Conservation (phyloP, 129 eudicot genomes). For the Artemisia annua region DNA sequence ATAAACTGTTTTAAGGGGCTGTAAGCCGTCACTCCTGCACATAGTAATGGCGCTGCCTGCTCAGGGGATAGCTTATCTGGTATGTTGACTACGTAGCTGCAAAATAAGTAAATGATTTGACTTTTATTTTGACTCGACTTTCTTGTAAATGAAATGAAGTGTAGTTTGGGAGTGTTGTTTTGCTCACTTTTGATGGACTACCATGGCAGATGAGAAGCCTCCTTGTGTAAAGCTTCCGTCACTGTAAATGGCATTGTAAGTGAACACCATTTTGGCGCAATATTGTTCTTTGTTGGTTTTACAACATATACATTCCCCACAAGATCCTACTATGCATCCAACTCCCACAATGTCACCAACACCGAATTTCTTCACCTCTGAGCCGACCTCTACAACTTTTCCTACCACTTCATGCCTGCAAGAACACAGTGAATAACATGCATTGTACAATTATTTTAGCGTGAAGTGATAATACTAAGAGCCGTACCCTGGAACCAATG, state of each 20-base stretch:
- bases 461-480: neutral
- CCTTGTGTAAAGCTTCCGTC: slow-evolving; percentile 58
- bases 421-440: slow-evolving; percentile 6
- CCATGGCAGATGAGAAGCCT: slow-evolving; percentile 62
- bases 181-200: slow-evolving; percentile 56
- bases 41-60: slow-evolving; percentile 64
- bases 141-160: neutral
- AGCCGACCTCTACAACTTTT: slow-evolving; percentile 51
- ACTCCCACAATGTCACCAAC: slow-evolving; percentile 53
- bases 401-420: slow-evolving; percentile 69
- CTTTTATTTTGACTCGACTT: neutral
- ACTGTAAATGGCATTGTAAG: slow-evolving; percentile 50
- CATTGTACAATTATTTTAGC: slow-evolving; percentile 3
- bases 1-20: slow-evolving; percentile 58
- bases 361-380: slow-evolving; percentile 41
- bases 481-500: slow-evolving; percentile 59
- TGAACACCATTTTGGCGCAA: slow-evolving; percentile 43
- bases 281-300: slow-evolving; percentile 49
- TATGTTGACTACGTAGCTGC: slow-evolving; percentile 53
- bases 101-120: neutral
- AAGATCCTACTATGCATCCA: slow-evolving; percentile 58
- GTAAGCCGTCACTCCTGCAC: slow-evolving; percentile 70
- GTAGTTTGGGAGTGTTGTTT: neutral
- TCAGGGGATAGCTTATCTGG: slow-evolving; percentile 50
- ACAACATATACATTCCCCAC: slow-evolving; percentile 56